Base-by-base conservation (phyloP, 1,139 yeast genomes). In the Candida sp. region DNA sequence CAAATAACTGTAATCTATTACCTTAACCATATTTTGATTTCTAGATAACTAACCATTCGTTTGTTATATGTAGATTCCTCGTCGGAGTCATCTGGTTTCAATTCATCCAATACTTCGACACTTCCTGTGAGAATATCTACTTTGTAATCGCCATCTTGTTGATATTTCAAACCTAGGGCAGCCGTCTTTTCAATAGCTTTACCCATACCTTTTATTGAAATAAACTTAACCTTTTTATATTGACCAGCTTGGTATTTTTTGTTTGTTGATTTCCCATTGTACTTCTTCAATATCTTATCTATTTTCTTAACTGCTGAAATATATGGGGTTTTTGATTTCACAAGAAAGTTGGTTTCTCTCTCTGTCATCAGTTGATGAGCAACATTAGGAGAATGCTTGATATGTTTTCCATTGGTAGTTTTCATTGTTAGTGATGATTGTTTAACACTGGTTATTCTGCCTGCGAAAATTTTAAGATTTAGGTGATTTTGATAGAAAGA, bases 191-290 rank as follows among this genome's bases (percentile, higher is more conserved):
- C 78, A 5, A 82, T 77, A 5, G 87, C 75, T 42, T 73, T 75
- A 1, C 91, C 91, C 88, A 84, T 83, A 0, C 89, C 93, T 48
- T 79, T 66, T 2, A 85, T 73, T 0, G 75, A 68, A 12, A 84
- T 64, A 53, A 67, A 77, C 35, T 69, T 60, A 1, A 69, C 65
- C 30, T 68, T 63, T 43, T 65, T 68, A 50, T 62, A 70, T 29
- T 67, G 67, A 2, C 72, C 71, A 35, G 63, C 60, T 43, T 73
- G 71, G 45, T 65, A 70, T 48, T 69, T 71, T 22, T 59, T 58
- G 6, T 64, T 61, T 29, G 62, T 53, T 7, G 52, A 44, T 11
- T 61, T 45, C 40, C 61, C 65, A 42, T 65, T 64, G 49, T 70
- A 68, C 45, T 66, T 70, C 5, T 58, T 61, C 23, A 84, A 55